Evolutionary conservation across 129 eudicot genomes (phyloP).

Genomic region (Dittrichia graveolens): DNA sequence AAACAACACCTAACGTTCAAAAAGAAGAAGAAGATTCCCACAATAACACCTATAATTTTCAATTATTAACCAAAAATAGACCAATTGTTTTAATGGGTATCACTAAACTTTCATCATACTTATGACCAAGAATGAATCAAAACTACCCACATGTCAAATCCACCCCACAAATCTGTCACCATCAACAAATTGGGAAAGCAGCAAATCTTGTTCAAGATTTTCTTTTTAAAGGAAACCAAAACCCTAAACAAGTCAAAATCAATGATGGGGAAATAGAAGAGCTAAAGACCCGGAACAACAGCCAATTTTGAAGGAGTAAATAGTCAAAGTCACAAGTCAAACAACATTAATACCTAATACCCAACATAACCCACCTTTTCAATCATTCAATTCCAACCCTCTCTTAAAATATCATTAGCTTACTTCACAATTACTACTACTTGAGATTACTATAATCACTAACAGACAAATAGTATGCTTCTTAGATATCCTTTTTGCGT

Average conservation of each 20-base stretch:
- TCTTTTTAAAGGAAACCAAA: slow-evolving; percentile 6
- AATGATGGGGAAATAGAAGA: slow-evolving; percentile 27
- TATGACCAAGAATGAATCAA: slow-evolving; percentile 8
- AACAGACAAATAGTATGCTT: not conserved
- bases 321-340: slow-evolving; percentile 52
- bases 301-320: slow-evolving; percentile 44
- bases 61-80: not conserved
- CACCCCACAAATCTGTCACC: slow-evolving; percentile 12
- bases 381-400: slow-evolving; percentile 24
- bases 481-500: not conserved
- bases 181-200: slow-evolving; percentile 7
- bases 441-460: not conserved
- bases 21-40: not conserved
- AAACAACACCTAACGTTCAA: not conserved
- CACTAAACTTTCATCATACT: not conserved
- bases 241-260: slow-evolving; percentile 26
- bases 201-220: not conserved
- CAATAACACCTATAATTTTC: not conserved
- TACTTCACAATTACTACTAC: slow-evolving; percentile 16
- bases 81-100: not conserved
- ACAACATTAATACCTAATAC: slow-evolving; percentile 39
- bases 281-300: slow-evolving; percentile 24
- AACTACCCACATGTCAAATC: not conserved
- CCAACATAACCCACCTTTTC: slow-evolving; percentile 5
- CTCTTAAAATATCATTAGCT: slow-evolving; percentile 11